Evolutionary conservation across 305 asterid genomes (phyloP), one percentile per base, ranked within the genome.

Genomic region (Solanum aculeatissimum): DNA sequence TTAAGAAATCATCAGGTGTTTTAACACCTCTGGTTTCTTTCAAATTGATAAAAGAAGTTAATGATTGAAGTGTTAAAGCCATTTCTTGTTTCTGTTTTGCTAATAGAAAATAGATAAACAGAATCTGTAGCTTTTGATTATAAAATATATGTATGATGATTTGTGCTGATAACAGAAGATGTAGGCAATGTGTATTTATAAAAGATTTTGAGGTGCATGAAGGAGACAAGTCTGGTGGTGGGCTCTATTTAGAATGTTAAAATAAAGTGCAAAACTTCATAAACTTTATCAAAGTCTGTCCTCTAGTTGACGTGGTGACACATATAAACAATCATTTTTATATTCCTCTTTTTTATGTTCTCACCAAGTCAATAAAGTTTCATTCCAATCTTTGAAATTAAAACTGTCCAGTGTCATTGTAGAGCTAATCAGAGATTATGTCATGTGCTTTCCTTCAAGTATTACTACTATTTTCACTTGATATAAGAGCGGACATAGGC

Each of bases 21-120:
- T 87, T 93, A 25, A 70, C 81, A 80, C 86, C 89, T 83, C 89
- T 87, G 27, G 81, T 91, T n/a, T 93, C 94, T 83, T 88, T 92
- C 60, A 92, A 81, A 84, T 89, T 92, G 81, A 93, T 84, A 63
- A 95, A 89, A 72, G 96, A 92, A 79, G 92, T 85, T 53, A 95
- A 91, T 88, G 96, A 94, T 86, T 91, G 92, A 88, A 95, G 94
- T 40, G 95, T 90, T 81, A 95, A 79, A 18, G 96, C 93, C 98
- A 95, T 89, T 55, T 83, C 66, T 75, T 49, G 7, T 47, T 45
- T 15, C 23, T 75, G 55, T 14, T 40, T 49, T 27, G 81, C 27
- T 81, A 25, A 40, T 62, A 47, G 42, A 40, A 58, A 21, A 51
- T 75, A n/a, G 81, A 68, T 49, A 49, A 68, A 27, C 57, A 16